A percentile compares a stretch with the other conserved stretches of the same genome.
Evolutionary conservation across 805 yeast species (phyloP).

Genomic region (Ogataea ramenticola): DNA sequence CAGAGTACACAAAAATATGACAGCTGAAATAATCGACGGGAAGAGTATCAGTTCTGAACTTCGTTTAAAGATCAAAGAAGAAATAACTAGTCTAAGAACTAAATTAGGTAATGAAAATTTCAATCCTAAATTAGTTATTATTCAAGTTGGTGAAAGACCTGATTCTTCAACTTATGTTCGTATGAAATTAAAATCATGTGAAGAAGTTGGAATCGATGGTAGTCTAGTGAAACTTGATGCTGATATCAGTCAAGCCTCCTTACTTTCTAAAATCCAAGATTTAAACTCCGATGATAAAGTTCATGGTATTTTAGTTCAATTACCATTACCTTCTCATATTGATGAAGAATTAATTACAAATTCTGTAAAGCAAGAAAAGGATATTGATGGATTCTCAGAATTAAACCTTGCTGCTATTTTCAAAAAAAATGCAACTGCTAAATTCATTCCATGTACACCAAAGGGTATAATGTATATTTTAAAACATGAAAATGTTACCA

Average conservation of each 20-base stretch:
- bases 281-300: constrained; percentile 71
- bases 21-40: constrained; percentile 44
- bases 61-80: constrained; percentile 44
- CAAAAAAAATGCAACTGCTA: constrained; percentile 77
- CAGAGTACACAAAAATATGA: background rate
- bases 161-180: constrained; percentile 89
- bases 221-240: constrained; percentile 59
- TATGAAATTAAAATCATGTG: constrained; percentile 86
- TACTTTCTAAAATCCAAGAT: constrained; percentile 49
- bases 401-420: constrained; percentile 85
- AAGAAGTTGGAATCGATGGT: constrained; percentile 71
- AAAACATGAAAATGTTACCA: constrained; percentile 55
- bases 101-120: constrained; percentile 35
- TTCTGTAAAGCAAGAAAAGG: constrained; percentile 75
- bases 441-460: constrained; percentile 92
- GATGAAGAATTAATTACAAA: constrained; percentile 76
- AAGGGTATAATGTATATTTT: constrained; percentile 82
- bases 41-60: constrained; percentile 41
- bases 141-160: constrained; percentile 86
- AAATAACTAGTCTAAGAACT: constrained; percentile 38
- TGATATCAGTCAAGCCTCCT: constrained; percentile 48
- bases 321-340: constrained; percentile 78
- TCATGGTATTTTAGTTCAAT: constrained; percentile 84
- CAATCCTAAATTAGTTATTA: constrained; percentile 69
- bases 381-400: constrained; percentile 93